These are phyloP conservation scores for Draba incana DNA, from an alignment of 345 rosid genomes.

Conservation along the genomic window DNA sequence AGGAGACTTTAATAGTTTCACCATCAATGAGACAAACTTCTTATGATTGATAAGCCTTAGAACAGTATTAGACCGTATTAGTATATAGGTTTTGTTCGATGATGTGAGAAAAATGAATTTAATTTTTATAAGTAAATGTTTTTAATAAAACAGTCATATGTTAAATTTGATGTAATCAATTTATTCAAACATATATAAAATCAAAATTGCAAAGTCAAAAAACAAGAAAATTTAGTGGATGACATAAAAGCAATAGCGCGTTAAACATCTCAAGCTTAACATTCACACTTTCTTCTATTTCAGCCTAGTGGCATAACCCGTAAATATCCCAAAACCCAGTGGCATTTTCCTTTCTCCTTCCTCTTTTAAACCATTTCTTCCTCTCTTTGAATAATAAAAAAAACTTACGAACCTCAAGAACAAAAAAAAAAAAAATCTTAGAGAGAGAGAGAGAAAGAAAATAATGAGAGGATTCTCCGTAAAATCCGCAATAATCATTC, in stretches of 20 bases:
- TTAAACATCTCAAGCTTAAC: conserved; percentile 25
- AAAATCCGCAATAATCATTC: conserved; percentile 21
- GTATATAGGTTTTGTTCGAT: too few species aligned
- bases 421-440: neutral
- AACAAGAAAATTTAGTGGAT: neutral
- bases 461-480: conserved; percentile 37
- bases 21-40: too few species aligned
- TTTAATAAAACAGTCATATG: too few species aligned
- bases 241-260: conserved; percentile 8
- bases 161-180: too few species aligned
- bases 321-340: conserved; percentile 23
- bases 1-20: too few species aligned
- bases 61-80: too few species aligned
- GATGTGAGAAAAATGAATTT: too few species aligned
- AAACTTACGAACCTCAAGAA: conserved; percentile 18
- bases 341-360: conserved; percentile 29
- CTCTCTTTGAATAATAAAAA: conserved; percentile 8
- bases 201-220: conserved; percentile 1
- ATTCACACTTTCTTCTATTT: neutral
- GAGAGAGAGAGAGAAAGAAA: neutral
- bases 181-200: neutral
- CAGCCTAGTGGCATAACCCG: conserved; percentile 44
- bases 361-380: conserved; percentile 41
- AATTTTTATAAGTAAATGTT: too few species aligned
- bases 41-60: too few species aligned